phyloP scores from a whole-genome alignment of 176 grass and related monocot species.

The Aegilops bicornis region DNA sequence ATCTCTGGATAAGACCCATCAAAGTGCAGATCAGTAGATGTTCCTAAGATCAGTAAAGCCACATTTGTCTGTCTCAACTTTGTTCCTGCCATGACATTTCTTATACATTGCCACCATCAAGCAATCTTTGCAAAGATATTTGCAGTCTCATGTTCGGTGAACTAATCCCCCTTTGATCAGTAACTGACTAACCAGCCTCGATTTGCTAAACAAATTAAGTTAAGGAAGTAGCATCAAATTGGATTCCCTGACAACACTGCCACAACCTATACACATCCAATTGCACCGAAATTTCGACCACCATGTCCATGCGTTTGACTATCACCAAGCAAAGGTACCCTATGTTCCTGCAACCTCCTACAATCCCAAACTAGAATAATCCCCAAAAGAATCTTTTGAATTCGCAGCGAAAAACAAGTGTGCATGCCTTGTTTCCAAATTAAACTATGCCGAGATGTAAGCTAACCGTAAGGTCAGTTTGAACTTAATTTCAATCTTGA shows the following conservation, averaged over 20 bases:
- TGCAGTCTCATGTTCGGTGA: conserved; percentile 9
- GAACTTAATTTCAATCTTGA: neutral
- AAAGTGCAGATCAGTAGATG: neutral
- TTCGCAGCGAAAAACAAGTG: conserved; percentile 33
- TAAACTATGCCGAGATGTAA: neutral
- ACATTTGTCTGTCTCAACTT: conserved; percentile 22
- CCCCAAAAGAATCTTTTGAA: conserved; percentile 30
- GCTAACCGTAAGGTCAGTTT: neutral
- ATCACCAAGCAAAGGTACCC: conserved; percentile 37
- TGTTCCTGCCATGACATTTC: conserved; percentile 8
- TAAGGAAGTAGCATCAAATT: conserved; percentile 19
- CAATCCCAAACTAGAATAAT: conserved; percentile 35
- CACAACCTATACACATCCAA: neutral
- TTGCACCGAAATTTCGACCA: conserved; percentile 39
- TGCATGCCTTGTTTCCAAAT: conserved; percentile 1
- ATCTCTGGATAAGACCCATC: neutral
- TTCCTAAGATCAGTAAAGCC: conserved; percentile 12
- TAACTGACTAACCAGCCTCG: conserved; percentile 26
- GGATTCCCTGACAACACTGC: conserved; percentile 38
- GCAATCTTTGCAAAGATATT: conserved; percentile 25
- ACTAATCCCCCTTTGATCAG: neutral
- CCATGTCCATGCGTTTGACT: conserved; percentile 37
- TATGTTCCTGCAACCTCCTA: conserved; percentile 59
- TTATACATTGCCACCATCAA: conserved; percentile 1
- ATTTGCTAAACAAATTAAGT: neutral